phyloP scores from a whole-genome alignment of 2,329 filamentous ascomycete species.

The Dothistroma pini region DNA sequence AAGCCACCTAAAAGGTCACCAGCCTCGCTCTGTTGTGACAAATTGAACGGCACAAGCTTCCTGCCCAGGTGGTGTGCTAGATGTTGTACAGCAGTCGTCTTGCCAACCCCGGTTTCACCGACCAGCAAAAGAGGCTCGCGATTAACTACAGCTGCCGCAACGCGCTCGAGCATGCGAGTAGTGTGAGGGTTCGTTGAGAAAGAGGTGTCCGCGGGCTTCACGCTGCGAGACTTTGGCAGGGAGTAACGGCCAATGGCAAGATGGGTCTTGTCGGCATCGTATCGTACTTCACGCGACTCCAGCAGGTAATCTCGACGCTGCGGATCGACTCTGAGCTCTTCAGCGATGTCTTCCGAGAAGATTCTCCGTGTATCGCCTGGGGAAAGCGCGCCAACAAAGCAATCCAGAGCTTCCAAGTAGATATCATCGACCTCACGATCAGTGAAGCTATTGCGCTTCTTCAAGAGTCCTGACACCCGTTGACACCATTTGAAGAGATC shows the following conservation, averaged over 20 bases:
- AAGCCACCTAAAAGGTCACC: slow-evolving; percentile 95
- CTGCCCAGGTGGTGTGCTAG: slow-evolving; percentile 79
- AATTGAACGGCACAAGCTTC: slow-evolving; percentile 85
- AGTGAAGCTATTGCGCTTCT: slow-evolving; percentile 58
- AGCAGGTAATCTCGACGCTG: slow-evolving; percentile 78
- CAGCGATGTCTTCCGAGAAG: slow-evolving; percentile 69
- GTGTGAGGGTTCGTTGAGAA: slow-evolving; percentile 91
- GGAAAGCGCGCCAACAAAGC: slow-evolving; percentile 79
- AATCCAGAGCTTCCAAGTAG: slow-evolving; percentile 90
- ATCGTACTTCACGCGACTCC: slow-evolving; percentile 64
- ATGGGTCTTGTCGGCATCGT: slow-evolving; percentile 47
- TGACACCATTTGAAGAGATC: slow-evolving; percentile 92
- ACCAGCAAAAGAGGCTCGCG: slow-evolving; percentile 90
- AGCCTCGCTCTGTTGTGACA: slow-evolving; percentile 97
- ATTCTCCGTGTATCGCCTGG: slow-evolving; percentile 58
- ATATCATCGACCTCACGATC: slow-evolving; percentile 75
- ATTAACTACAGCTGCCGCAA: slow-evolving; percentile 75
- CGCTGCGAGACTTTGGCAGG: slow-evolving; percentile 21
- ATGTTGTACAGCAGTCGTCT: slow-evolving; percentile 94
- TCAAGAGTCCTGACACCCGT: slow-evolving; percentile 65
- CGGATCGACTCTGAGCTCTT: slow-evolving; percentile 81
- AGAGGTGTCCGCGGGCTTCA: slow-evolving; percentile 46
- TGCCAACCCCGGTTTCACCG: slow-evolving; percentile 98
- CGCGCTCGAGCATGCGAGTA: slow-evolving; percentile 79
- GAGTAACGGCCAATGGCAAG: slow-evolving; percentile 33